Conservation (phyloP, 1,284 basidiomycete species). For the Hypsizygus ulmarius region DNA sequence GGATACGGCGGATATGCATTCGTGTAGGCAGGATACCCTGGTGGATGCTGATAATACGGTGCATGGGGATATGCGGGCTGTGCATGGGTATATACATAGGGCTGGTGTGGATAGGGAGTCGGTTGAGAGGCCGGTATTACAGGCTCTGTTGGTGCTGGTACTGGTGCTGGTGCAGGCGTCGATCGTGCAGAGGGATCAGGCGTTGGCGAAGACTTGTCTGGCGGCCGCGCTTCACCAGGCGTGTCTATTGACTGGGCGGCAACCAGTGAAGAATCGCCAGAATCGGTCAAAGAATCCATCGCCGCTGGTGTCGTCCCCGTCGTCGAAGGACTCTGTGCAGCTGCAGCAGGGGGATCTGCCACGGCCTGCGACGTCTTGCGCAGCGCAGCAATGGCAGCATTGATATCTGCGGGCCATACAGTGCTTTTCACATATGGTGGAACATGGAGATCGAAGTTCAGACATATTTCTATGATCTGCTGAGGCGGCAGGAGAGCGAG, state of each 20-base stretch:
- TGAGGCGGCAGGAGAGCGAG: conserved; percentile 59
- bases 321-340: conserved; percentile 4
- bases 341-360: conserved; percentile 16
- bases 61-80: conserved; percentile 54
- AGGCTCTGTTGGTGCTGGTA: conserved; percentile 3
- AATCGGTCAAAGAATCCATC: conserved; percentile 29
- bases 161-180: conserved; percentile 3
- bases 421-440: conserved; percentile 55
- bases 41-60: conserved; percentile 51
- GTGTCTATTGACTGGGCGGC: conserved; percentile 15
- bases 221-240: conserved; percentile 22
- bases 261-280: conserved; percentile 14
- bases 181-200: conserved; percentile 8
- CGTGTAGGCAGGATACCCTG: conserved; percentile 44
- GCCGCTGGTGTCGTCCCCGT: conserved; percentile 19
- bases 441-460: conserved; percentile 66
- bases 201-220: conserved; percentile 20
- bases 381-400: conserved; percentile 56
- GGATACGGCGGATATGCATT: conserved; percentile 36
- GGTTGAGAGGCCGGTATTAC: conserved; percentile 5
- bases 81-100: conserved; percentile 42
- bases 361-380: conserved; percentile 32
- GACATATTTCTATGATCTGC: conserved; percentile 74
- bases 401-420: conserved; percentile 69
- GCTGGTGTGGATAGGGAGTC: conserved; percentile 31